Evolutionary conservation across 345 rosid genomes (phyloP).

Genomic region (Durio zibethinus): DNA sequence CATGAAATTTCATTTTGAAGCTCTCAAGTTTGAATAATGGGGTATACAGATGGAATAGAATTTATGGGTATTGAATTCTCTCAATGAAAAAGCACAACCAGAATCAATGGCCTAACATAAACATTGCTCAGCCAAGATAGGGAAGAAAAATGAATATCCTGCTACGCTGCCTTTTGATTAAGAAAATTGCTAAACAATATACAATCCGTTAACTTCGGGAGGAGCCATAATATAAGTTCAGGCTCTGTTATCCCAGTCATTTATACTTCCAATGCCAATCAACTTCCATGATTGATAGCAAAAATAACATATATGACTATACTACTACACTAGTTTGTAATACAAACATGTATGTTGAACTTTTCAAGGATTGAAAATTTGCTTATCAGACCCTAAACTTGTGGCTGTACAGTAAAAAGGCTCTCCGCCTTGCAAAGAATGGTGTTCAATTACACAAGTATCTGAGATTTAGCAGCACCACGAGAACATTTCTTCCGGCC

Average conservation of each 20-base stretch:
- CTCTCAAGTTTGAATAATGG: background rate
- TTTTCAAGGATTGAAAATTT: background rate
- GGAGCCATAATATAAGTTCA: background rate
- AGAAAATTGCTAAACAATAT: background rate
- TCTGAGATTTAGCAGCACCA: constrained; percentile 84
- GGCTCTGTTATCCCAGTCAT: constrained; percentile 9
- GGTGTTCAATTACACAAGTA: constrained; percentile 53
- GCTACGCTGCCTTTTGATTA: background rate
- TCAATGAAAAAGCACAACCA: background rate
- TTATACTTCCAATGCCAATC: background rate
- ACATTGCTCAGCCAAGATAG: background rate
- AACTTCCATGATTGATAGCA: constrained; percentile 1
- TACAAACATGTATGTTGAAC: constrained; percentile 2
- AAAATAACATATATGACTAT: background rate
- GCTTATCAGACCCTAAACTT: constrained; percentile 14
- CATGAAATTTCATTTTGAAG: background rate
- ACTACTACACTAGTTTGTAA: background rate
- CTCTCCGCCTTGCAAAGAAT: background rate
- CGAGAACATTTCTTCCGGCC: constrained; percentile 92
- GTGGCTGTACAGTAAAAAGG: constrained; percentile 32
- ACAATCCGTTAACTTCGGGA: background rate
- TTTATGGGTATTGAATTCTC: background rate
- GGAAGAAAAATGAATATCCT: background rate
- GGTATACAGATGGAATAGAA: background rate
- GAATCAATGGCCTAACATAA: background rate